Conservation (phyloP, 163 green algal species). For the Scenedesmus sp. region DNA sequence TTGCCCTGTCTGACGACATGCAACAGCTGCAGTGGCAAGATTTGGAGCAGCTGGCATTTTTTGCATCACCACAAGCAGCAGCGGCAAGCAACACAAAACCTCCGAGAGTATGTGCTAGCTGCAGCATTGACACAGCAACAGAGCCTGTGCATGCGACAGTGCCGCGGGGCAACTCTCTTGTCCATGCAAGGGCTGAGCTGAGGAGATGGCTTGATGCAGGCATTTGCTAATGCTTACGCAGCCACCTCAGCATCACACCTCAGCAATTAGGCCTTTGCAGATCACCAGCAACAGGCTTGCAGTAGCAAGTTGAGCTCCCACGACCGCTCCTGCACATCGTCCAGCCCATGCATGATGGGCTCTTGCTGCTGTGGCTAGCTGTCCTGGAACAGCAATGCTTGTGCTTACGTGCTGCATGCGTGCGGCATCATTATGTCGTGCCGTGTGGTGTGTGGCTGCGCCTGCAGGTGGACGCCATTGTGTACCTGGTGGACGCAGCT, state of each 20-base stretch:
- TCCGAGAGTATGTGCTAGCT: neutral
- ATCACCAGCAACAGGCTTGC: neutral
- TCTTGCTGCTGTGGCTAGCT: no score
- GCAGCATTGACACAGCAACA: no score
- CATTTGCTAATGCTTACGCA: no score
- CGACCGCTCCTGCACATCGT: no score
- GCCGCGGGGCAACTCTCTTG: no score
- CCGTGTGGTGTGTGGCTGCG: neutral
- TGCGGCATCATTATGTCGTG: no score
- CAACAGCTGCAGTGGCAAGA: neutral
- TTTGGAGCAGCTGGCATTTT: neutral
- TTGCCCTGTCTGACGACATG: neutral
- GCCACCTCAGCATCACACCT: no score
- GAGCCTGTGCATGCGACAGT: neutral
- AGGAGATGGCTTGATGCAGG: no score
- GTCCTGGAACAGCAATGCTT: no score
- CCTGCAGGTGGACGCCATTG: conserved; percentile 98
- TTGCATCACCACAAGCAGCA: neutral
- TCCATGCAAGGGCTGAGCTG: no score
- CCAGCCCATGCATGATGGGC: no score
- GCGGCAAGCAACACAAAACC: neutral
- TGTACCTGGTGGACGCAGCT: conserved; percentile 98
- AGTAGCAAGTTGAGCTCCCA: neutral
- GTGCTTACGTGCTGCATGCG: no score
- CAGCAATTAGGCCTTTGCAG: neutral